Conservation (phyloP, 306 rosid species). For the Chamaecrista fasciculata region DNA sequence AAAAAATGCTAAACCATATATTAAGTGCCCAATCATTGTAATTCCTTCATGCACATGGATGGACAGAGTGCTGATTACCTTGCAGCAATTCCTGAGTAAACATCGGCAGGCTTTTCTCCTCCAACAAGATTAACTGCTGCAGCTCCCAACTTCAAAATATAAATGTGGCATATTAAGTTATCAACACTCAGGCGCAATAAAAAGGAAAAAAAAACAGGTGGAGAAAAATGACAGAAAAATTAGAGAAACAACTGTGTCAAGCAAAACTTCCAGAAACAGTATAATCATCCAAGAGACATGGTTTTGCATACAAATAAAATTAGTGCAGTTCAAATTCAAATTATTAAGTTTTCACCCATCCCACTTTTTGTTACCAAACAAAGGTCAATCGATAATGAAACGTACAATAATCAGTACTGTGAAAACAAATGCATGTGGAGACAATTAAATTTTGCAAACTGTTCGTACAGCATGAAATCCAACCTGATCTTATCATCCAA, state of each 20-base stretch:
- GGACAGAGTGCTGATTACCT: constrained; percentile 49
- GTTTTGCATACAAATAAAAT: background rate
- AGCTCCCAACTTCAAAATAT: constrained; percentile 80
- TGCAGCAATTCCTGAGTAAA: constrained; percentile 89
- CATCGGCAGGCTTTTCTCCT: constrained; percentile 94
- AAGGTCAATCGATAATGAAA: background rate
- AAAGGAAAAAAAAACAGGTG: no score
- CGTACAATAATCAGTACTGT: background rate
- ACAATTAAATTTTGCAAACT: background rate
- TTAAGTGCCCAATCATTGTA: background rate
- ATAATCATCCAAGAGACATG: background rate
- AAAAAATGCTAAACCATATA: background rate
- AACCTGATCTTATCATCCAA: background rate
- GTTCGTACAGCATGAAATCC: background rate
- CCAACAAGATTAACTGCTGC: constrained; percentile 89
- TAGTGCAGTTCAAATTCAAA: background rate
- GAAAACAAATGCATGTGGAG: background rate
- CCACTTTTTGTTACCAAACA: background rate
- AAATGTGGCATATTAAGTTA: constrained; percentile 14
- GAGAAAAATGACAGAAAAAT: background rate
- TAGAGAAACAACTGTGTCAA: background rate
- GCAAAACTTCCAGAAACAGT: background rate
- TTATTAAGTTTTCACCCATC: background rate
- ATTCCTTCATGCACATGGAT: background rate
- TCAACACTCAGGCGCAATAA: background rate